Evolutionary conservation across 257 asterid species (phyloP).

Genomic region (Thymus mandschuricus): DNA sequence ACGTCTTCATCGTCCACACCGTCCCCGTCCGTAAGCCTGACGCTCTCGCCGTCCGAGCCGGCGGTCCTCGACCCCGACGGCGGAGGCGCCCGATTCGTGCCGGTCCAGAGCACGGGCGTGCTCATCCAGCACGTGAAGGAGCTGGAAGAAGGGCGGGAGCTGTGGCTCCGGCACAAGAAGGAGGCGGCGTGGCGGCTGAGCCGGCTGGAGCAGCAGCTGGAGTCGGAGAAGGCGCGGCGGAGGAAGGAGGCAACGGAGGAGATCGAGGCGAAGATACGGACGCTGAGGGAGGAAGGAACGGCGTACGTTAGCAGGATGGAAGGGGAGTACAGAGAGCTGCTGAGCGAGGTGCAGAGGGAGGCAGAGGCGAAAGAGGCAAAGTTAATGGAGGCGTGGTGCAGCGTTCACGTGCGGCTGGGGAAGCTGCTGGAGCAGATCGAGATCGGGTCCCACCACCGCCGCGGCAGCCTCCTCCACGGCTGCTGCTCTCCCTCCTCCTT

Average conservation of each 20-base stretch:
- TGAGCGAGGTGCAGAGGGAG: slow-evolving; percentile 60
- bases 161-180: slow-evolving; percentile 67
- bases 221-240: slow-evolving; percentile 68
- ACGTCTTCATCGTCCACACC: slow-evolving; percentile 55
- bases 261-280: slow-evolving; percentile 53
- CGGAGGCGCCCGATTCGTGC: background rate
- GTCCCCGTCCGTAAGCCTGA: slow-evolving; percentile 68
- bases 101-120: background rate
- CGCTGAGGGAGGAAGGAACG: slow-evolving; percentile 64
- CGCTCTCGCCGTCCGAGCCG: slow-evolving; percentile 70
- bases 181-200: slow-evolving; percentile 83
- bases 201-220: slow-evolving; percentile 78
- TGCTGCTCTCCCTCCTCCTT: background rate
- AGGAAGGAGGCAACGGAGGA: slow-evolving; percentile 63
- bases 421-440: slow-evolving; percentile 56
- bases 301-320: slow-evolving; percentile 57
- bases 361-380: slow-evolving; percentile 68
- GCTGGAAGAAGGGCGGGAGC: slow-evolving; percentile 71
- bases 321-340: slow-evolving; percentile 64
- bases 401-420: slow-evolving; percentile 56
- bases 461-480: background rate
- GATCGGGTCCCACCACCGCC: slow-evolving; percentile 46
- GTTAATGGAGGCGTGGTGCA: slow-evolving; percentile 72
- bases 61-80: slow-evolving; percentile 43
- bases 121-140: slow-evolving; percentile 60